A percentile compares a stretch with the other conserved stretches of the same genome.
Evolutionary conservation across 352 stramenopile genomes (phyloP).

Genomic region (Phytophthora pinifolia): DNA sequence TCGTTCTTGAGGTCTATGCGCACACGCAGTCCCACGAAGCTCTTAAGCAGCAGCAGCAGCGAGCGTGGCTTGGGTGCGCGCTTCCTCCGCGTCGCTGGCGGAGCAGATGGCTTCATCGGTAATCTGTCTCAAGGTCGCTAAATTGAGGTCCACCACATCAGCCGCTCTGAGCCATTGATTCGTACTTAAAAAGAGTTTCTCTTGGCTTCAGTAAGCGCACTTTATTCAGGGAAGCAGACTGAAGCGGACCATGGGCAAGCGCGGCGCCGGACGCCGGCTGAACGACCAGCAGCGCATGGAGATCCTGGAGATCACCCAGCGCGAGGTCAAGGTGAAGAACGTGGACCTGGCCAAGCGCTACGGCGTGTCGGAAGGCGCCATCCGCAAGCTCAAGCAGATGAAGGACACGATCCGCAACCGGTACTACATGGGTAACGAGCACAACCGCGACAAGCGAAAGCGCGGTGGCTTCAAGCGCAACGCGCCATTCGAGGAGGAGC

Average conservation of each 20-base stretch:
- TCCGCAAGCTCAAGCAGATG: slow-evolving; percentile 90
- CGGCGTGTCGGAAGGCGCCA: slow-evolving; percentile 82
- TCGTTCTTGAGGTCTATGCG: slow-evolving; percentile 87
- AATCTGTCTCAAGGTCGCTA: slow-evolving; percentile 1
- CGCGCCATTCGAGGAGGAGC: slow-evolving; percentile 81
- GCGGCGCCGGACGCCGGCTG: slow-evolving; percentile 73
- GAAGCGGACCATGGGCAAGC: slow-evolving; percentile 53
- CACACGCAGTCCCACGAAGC: slow-evolving; percentile 76
- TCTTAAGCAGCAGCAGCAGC: slow-evolving; percentile 82
- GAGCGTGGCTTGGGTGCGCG: slow-evolving; percentile 44
- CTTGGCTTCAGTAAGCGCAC: no score
- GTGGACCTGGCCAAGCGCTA: slow-evolving; percentile 85
- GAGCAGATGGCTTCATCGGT: slow-evolving; percentile 11
- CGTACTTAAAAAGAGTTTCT: slow-evolving; percentile 32
- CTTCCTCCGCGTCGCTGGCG: slow-evolving; percentile 18
- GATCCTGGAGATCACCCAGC: slow-evolving; percentile 81
- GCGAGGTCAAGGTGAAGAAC: slow-evolving; percentile 86
- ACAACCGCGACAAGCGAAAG: slow-evolving; percentile 88
- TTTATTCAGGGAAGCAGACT: background rate
- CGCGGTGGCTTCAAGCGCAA: slow-evolving; percentile 83
- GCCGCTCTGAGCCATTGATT: slow-evolving; percentile 27
- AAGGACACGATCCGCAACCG: slow-evolving; percentile 83
- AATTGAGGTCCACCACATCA: slow-evolving; percentile 3
- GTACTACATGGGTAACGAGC: slow-evolving; percentile 81
- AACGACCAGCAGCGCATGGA: slow-evolving; percentile 91